phyloP scores from a whole-genome alignment of 2,329 filamentous ascomycete species.

The Fusarium avenaceum region DNA sequence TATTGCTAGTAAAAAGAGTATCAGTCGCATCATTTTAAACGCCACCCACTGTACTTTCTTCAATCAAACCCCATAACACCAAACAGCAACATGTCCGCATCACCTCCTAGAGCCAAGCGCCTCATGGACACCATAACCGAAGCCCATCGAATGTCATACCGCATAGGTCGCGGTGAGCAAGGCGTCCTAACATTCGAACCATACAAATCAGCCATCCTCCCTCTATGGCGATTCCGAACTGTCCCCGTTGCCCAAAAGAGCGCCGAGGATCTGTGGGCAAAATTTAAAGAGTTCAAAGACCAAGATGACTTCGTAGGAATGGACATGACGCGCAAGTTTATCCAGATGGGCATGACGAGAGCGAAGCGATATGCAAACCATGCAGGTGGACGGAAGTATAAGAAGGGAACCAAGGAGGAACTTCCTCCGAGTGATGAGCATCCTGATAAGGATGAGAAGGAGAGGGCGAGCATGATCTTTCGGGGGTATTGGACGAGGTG shows the following conservation, averaged over 20 bases:
- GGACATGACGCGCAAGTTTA: slow-evolving; percentile 74
- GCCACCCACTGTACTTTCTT: no score
- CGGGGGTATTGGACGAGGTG: slow-evolving; percentile 39
- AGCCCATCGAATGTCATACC: slow-evolving; percentile 57
- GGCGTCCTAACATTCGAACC: slow-evolving; percentile 73
- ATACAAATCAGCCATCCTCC: slow-evolving; percentile 71
- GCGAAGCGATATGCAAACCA: slow-evolving; percentile 71
- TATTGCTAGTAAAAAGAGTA: no score
- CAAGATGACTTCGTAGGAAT: slow-evolving; percentile 71
- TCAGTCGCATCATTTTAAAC: no score
- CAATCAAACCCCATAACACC: no score
- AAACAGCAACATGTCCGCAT: background rate
- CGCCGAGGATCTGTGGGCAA: slow-evolving; percentile 61
- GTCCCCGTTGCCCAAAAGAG: slow-evolving; percentile 54
- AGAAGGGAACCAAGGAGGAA: slow-evolving; percentile 26
- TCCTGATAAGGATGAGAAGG: slow-evolving; percentile 39
- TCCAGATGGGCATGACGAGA: slow-evolving; percentile 76
- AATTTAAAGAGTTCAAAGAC: slow-evolving; percentile 66
- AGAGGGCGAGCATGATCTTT: slow-evolving; percentile 41
- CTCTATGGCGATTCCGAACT: slow-evolving; percentile 68
- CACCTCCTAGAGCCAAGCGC: background rate
- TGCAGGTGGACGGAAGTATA: slow-evolving; percentile 68
- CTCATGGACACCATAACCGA: slow-evolving; percentile 24
- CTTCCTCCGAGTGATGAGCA: slow-evolving; percentile 32
- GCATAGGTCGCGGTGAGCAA: slow-evolving; percentile 71